Percentiles rank a stretch among this genome's conserved stretches.
Conservation (phyloP, 352 stramenopile genomes). For the Phytophthora ramorum region DNA sequence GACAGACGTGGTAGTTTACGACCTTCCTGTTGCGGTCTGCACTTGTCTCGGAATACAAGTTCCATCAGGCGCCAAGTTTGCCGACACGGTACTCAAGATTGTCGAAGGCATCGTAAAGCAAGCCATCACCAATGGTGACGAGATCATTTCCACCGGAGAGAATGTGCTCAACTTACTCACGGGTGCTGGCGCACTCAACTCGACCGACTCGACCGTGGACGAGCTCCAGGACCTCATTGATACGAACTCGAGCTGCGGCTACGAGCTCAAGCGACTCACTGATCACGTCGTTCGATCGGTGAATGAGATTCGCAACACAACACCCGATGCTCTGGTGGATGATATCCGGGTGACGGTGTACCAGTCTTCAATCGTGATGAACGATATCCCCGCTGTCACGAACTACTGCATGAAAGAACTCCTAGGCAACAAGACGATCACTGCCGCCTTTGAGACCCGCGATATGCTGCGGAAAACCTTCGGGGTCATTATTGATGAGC, state of each 20-base stretch:
- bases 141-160: conserved; percentile 32
- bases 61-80: conserved; percentile 18
- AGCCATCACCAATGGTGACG: conserved; percentile 33
- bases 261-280: conserved; percentile 26
- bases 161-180: conserved; percentile 33
- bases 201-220: conserved; percentile 24
- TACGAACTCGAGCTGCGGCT: conserved; percentile 26
- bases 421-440: conserved; percentile 13
- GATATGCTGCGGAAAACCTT: conserved; percentile 33
- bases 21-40: conserved; percentile 27
- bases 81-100: conserved; percentile 19
- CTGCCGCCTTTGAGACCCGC: conserved; percentile 21
- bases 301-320: conserved; percentile 25
- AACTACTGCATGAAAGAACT: conserved; percentile 32
- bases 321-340: conserved; percentile 9
- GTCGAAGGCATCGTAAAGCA: conserved; percentile 39
- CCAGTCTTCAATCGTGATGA: conserved; percentile 28
- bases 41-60: conserved; percentile 22
- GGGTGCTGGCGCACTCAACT: conserved; percentile 23
- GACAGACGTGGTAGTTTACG: conserved; percentile 25
- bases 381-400: conserved; percentile 26
- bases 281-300: conserved; percentile 23
- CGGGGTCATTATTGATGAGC: conserved; percentile 24
- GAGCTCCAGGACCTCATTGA: conserved; percentile 33
- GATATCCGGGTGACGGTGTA: conserved; percentile 26